A percentile compares a stretch with the other conserved stretches of the same genome.
Conservation (phyloP, 306 rosid genomes). For the Crotalaria pallida region DNA sequence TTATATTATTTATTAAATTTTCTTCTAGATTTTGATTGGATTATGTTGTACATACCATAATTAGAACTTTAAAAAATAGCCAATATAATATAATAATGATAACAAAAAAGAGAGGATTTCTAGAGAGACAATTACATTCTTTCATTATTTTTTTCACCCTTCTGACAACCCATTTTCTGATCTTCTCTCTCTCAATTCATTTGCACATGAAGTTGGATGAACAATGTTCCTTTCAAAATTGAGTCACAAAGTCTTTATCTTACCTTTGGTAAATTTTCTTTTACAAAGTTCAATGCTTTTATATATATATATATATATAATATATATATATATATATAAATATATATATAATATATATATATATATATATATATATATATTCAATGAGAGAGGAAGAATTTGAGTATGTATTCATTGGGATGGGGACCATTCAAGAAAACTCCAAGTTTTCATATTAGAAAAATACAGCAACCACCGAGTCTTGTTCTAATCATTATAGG, state of each 20-base stretch:
- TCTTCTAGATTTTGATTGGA: slow-evolving; percentile 19
- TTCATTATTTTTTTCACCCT: slow-evolving; percentile 4
- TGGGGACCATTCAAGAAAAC: slow-evolving; percentile 60
- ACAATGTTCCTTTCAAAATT: slow-evolving; percentile 36
- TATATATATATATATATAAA: no score
- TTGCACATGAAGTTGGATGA: slow-evolving; percentile 29
- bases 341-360: no score
- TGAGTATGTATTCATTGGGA: slow-evolving; percentile 68
- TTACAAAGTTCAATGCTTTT: background rate
- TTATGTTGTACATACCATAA: slow-evolving; percentile 31
- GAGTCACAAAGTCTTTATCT: slow-evolving; percentile 32
- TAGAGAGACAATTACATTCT: slow-evolving; percentile 31
- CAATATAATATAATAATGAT: no score
- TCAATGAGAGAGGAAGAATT: slow-evolving; percentile 55
- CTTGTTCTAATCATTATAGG: slow-evolving; percentile 12
- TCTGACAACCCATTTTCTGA: slow-evolving; percentile 23
- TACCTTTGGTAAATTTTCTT: slow-evolving; percentile 25
- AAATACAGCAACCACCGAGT: slow-evolving; percentile 47
- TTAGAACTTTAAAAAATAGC: slow-evolving; percentile 24
- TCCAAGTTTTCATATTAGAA: slow-evolving; percentile 46
- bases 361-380: no score
- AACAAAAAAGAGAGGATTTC: background rate
- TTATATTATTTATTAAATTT: slow-evolving; percentile 29
- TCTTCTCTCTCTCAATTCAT: slow-evolving; percentile 23
- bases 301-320: no score